Evolutionary conservation across 306 rosid species (phyloP).

Genomic region (Acacia acuminata): DNA sequence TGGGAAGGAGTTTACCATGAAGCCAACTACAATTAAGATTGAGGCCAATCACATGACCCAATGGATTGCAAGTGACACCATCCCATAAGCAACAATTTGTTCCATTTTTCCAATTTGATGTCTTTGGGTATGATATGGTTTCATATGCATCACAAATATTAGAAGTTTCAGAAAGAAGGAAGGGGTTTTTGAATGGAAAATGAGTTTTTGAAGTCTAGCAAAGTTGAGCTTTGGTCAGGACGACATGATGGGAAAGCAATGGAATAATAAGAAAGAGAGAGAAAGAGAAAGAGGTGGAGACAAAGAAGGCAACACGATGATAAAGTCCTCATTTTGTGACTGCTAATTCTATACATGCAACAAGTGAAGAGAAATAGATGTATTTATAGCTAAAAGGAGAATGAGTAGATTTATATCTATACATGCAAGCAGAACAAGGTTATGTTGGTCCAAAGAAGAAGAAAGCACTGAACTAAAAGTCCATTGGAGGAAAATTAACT

Average conservation of each 20-base stretch:
- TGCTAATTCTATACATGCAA: too few species aligned
- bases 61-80: background rate
- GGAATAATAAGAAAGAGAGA: background rate
- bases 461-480: too few species aligned
- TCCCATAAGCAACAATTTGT: background rate
- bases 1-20: background rate
- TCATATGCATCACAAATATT: background rate
- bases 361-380: too few species aligned
- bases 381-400: too few species aligned
- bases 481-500: too few species aligned
- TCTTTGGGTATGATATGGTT: background rate
- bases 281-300: background rate
- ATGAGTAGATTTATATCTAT: too few species aligned
- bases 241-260: background rate
- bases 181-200: background rate
- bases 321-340: background rate
- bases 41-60: background rate
- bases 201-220: background rate
- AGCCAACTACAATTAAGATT: background rate
- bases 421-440: too few species aligned
- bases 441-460: too few species aligned
- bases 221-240: background rate
- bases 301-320: background rate
- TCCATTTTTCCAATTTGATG: background rate
- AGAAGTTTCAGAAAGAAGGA: background rate